A percentile compares a stretch with the other conserved stretches of the same genome.
These are phyloP conservation scores for Naematelia aurantialba DNA, from an alignment of 768 basidiomycete species.

Conservation along the genomic window DNA sequence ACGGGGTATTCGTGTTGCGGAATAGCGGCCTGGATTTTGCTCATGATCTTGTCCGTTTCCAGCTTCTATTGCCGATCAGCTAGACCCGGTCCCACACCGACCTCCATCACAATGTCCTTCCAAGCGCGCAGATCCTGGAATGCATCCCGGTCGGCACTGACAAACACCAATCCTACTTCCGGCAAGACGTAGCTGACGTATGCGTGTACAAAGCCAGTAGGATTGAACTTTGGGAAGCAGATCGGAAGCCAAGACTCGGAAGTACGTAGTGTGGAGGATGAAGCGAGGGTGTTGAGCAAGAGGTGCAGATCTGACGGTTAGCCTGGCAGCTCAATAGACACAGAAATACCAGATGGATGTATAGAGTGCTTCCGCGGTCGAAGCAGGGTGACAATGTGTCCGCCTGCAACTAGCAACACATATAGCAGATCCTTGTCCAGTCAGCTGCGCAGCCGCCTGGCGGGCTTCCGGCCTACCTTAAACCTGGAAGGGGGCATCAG, in stretches of 20 bases:
- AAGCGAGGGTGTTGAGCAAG: slow-evolving; percentile 81
- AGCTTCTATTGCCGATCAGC: slow-evolving; percentile 58
- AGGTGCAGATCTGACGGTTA: slow-evolving; percentile 72
- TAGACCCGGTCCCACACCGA: slow-evolving; percentile 36
- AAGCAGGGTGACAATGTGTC: slow-evolving; percentile 76
- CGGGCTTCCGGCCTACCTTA: slow-evolving; percentile 57
- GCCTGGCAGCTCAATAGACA: not conserved
- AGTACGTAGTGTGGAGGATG: slow-evolving; percentile 69
- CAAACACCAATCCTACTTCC: slow-evolving; percentile 67
- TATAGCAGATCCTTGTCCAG: slow-evolving; percentile 76
- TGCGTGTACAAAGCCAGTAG: slow-evolving; percentile 82
- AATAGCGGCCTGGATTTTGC: slow-evolving; percentile 53
- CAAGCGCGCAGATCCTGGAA: slow-evolving; percentile 77
- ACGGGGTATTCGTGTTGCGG: slow-evolving; percentile 53
- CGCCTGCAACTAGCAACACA: slow-evolving; percentile 74
- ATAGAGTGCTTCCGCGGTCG: slow-evolving; percentile 91
- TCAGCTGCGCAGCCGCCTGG: slow-evolving; percentile 8
- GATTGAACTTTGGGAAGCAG: slow-evolving; percentile 91
- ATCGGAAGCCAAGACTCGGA: slow-evolving; percentile 91
- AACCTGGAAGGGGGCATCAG: slow-evolving; percentile 76
- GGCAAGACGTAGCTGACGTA: slow-evolving; percentile 58
- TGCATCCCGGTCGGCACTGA: slow-evolving; percentile 70
- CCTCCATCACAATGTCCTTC: slow-evolving; percentile 66
- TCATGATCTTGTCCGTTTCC: slow-evolving; percentile 58
- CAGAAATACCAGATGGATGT: slow-evolving; percentile 72